These are phyloP conservation scores for Nothomitra cinnamomea DNA, from an alignment of 2,329 filamentous ascomycete genomes.

Conservation along the genomic window DNA sequence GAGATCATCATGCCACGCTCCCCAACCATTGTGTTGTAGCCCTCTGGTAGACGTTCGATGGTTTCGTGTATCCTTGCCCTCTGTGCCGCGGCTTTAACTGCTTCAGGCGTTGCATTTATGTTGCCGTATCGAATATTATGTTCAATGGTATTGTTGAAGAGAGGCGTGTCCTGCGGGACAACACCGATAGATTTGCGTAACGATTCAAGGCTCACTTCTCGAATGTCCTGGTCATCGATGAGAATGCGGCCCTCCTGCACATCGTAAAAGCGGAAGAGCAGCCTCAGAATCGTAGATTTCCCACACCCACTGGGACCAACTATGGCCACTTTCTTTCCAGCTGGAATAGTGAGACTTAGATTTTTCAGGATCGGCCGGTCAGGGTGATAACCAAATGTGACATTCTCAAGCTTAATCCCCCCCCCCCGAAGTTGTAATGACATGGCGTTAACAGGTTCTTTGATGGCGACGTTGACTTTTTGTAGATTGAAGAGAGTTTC, in stretches of 20 bases:
- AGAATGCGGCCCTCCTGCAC: conserved; percentile 69
- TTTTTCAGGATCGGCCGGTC: conserved; percentile 78
- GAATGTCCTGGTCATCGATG: conserved; percentile 86
- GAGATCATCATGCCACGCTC: conserved; percentile 95
- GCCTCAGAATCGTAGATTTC: conserved; percentile 79
- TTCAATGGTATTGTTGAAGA: conserved; percentile 93
- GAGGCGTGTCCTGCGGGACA: conserved; percentile 87
- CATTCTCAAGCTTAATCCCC: conserved; percentile 87
- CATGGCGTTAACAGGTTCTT: conserved; percentile 58
- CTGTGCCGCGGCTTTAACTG: conserved; percentile 60
- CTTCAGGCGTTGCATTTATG: conserved; percentile 54
- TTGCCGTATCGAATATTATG: conserved; percentile 92
- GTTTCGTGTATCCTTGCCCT: conserved; percentile 75
- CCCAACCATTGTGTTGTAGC: conserved; percentile 79
- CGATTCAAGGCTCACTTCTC: conserved; percentile 64
- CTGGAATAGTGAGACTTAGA: conserved; percentile 74
- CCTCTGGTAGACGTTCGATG: conserved; percentile 64
- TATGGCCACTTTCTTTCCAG: conserved; percentile 88
- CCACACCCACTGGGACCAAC: conserved; percentile 92
- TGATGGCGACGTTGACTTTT: conserved; percentile 82
- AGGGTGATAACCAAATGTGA: conserved; percentile 79
- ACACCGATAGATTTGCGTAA: conserved; percentile 78
- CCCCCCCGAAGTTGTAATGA: conserved; percentile 62
- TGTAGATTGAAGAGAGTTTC: conserved; percentile 95
- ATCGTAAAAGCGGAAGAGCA: conserved; percentile 92